Conservation (phyloP, 2,329 filamentous ascomycete species). For the Aspergillus hiratsukae region DNA sequence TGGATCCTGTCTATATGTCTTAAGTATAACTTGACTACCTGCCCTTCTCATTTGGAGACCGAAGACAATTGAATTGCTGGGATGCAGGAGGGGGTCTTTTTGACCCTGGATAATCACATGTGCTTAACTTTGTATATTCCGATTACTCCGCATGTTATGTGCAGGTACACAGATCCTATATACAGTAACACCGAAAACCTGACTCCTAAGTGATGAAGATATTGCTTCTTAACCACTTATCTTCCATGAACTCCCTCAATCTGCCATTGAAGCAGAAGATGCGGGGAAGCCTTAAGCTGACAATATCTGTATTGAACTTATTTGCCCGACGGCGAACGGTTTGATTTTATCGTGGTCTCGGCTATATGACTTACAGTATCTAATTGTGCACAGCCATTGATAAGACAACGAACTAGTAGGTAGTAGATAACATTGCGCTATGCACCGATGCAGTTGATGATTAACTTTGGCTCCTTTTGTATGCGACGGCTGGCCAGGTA, state of each 20-base stretch:
- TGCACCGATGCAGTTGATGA: too few relatives aligned
- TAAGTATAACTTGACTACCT: too few relatives aligned
- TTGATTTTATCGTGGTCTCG: constrained; percentile 27
- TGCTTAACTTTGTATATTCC: too few relatives aligned
- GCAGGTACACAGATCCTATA: neutral
- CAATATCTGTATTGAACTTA: constrained; percentile 42
- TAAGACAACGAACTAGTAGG: too few relatives aligned
- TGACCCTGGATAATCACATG: too few relatives aligned
- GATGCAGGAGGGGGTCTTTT: too few relatives aligned
- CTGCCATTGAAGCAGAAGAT: constrained; percentile 42
- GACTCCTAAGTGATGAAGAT: neutral
- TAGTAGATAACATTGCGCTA: too few relatives aligned
- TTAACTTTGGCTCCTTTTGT: constrained; percentile 1
- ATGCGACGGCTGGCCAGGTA: neutral
- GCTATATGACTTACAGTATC: neutral
- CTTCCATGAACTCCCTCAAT: constrained; percentile 52
- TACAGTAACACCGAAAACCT: neutral
- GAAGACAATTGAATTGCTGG: too few relatives aligned
- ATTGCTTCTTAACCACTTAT: constrained; percentile 29
- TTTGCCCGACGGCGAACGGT: constrained; percentile 70
- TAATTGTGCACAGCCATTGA: too few relatives aligned
- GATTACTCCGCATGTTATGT: too few relatives aligned
- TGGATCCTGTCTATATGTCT: neutral
- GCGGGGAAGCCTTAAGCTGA: too few relatives aligned
- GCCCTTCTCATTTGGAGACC: neutral